Evolutionary conservation across 108 stramenopile species (phyloP), one percentile per base, ranked within the genome.

Genomic region (Pinguiococcus pyrenoidosus): DNA sequence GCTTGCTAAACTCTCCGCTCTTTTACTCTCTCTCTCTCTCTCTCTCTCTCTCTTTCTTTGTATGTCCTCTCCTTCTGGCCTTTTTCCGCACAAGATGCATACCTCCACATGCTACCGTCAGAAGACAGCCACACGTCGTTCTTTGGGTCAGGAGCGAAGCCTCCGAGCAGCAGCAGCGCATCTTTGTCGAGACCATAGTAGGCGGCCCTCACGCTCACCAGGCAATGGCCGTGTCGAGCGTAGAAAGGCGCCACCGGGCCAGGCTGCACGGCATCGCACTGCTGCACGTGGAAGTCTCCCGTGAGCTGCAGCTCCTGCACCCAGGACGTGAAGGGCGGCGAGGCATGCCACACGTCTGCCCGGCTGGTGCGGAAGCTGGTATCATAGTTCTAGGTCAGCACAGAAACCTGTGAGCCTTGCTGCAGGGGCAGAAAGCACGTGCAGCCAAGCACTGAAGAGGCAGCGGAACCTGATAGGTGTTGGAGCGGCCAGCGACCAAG

Each of bases 91-190:
- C 13, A 44, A 24, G 13, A 44, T 13, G 20, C n/a, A 10, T 10
- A 46, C 13, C 27, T 9, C 76, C 80, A 83, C 22, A 46, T 30
- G n/a, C 53, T 71, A 17, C 82, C 82, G 48, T 81, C 74, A 29
- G 26, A 50, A 0, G 80, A 55, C 0, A 81, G 48, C 82, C 82
- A 83, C 17, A 79, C 57, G 42, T 83, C 82, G 35, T 81, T 81
- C 45, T 67, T 62, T 7, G 79, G 69, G 22, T 68, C 34, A n/a
- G 80, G 78, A 23, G 59, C 64, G 53, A 51, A 76, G 4, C 82
- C 82, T 7, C 78, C 82, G 6, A 61, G 34, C 6, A 81, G 56
- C 4, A 83, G 42, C 78, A 83, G 77, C 4, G 71, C 56, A 46
- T 83, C 72, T 20, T 12, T 36, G 17, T 33, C 9, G 4, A 20